Evolutionary conservation across 495 filamentous ascomycete species (phyloP).

Genomic region (Podospora pseudopauciseta): DNA sequence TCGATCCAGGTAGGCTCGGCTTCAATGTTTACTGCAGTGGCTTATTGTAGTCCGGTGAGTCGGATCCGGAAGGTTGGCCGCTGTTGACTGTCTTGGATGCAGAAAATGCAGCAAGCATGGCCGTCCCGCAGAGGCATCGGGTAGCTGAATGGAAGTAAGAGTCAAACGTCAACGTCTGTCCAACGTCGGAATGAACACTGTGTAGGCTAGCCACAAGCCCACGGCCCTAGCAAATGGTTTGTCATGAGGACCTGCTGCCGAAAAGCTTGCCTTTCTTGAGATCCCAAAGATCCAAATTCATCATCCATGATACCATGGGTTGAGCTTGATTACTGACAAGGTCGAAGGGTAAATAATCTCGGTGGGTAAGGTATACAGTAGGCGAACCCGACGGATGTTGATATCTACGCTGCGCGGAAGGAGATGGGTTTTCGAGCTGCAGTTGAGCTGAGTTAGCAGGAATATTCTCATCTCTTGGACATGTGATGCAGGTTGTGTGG

Average conservation of each 20-base stretch:
- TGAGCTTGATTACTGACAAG: background rate
- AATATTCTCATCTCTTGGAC: too few species aligned
- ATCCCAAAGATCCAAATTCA: background rate
- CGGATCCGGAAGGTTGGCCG: background rate
- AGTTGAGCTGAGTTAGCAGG: too few species aligned
- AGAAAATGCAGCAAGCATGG: background rate
- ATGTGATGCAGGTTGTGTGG: too few species aligned
- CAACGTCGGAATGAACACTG: background rate
- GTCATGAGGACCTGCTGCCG: background rate
- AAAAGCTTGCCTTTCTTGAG: background rate
- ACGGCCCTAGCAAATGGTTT: background rate
- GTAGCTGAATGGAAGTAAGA: background rate
- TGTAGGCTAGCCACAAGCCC: too few species aligned
- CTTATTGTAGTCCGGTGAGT: background rate
- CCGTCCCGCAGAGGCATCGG: background rate
- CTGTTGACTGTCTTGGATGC: background rate
- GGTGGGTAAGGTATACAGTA: background rate
- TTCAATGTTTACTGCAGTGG: background rate
- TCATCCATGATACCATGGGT: background rate
- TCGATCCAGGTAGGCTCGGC: background rate
- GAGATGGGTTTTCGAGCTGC: too few species aligned
- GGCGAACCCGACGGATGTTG: too few species aligned
- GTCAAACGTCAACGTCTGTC: background rate
- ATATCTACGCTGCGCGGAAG: too few species aligned
- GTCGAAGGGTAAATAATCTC: too few species aligned